These are phyloP conservation scores for Zanthoxylum bungeanum DNA, from an alignment of 345 rosid genomes.

Conservation along the genomic window DNA sequence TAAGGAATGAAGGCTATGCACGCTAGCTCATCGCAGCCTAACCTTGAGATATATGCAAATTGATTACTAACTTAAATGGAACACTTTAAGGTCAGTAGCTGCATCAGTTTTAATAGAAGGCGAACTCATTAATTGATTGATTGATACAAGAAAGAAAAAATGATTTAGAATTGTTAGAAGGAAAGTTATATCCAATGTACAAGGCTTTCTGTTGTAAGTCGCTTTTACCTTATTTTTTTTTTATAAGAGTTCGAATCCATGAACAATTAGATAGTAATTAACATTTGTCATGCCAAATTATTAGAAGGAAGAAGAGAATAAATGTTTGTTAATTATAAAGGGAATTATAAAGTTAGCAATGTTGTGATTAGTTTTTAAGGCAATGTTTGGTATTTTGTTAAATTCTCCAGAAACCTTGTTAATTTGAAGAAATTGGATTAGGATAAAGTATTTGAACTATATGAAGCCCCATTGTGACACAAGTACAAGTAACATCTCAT, in stretches of 20 bases:
- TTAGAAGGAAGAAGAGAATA: too few species aligned
- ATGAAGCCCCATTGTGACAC: too few species aligned
- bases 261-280: too few species aligned
- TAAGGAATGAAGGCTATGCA: background rate
- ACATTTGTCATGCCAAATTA: too few species aligned
- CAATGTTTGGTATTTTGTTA: too few species aligned
- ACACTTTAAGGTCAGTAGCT: background rate
- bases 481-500: too few species aligned
- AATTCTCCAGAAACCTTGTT: background rate
- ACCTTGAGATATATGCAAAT: background rate
- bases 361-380: background rate
- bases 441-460: background rate
- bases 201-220: too few species aligned
- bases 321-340: background rate
- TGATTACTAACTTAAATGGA: background rate
- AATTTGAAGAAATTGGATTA: background rate
- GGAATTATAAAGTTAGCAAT: background rate
- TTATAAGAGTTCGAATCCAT: too few species aligned
- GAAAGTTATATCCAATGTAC: too few species aligned
- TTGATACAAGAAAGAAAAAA: background rate
- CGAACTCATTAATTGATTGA: background rate
- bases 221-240: too few species aligned
- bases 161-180: too few species aligned
- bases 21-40: background rate
- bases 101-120: background rate